Conservation (phyloP, 768 basidiomycete species). For the Xanthoconium stramineum region DNA sequence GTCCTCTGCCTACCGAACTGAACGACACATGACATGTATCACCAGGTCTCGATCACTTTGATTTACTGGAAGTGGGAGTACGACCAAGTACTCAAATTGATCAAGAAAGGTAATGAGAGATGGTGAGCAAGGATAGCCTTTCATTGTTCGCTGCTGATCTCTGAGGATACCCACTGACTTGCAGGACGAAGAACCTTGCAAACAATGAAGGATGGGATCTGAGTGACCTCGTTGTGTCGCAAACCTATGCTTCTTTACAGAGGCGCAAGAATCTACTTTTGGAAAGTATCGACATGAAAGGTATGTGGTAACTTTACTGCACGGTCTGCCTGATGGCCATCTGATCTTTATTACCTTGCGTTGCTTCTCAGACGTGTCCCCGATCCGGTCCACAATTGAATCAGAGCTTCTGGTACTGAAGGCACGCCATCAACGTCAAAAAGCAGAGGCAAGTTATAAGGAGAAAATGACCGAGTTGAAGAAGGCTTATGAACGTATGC, state of each 20-base stretch:
- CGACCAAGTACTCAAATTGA: not conserved
- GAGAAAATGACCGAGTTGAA: conserved; percentile 35
- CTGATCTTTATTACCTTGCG: not conserved
- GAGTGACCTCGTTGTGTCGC: conserved; percentile 39
- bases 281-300: conserved; percentile 36
- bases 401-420: conserved; percentile 27
- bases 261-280: conserved; percentile 36
- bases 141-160: not conserved
- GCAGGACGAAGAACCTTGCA: conserved; percentile 38
- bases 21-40: not conserved
- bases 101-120: conserved; percentile 4
- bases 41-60: conserved; percentile 25
- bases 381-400: conserved; percentile 22
- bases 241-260: conserved; percentile 39
- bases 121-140: conserved; percentile 13
- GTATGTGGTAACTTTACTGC: conserved; percentile 27
- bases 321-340: not conserved
- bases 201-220: conserved; percentile 40
- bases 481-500: conserved; percentile 45
- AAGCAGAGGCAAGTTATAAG: conserved; percentile 26
- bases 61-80: conserved; percentile 28
- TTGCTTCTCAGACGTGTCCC: conserved; percentile 16
- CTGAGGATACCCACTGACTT: not conserved
- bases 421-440: conserved; percentile 26
- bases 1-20: too few relatives aligned